phyloP scores from a whole-genome alignment of 495 filamentous ascomycete species.

The Podospora appendiculata region DNA sequence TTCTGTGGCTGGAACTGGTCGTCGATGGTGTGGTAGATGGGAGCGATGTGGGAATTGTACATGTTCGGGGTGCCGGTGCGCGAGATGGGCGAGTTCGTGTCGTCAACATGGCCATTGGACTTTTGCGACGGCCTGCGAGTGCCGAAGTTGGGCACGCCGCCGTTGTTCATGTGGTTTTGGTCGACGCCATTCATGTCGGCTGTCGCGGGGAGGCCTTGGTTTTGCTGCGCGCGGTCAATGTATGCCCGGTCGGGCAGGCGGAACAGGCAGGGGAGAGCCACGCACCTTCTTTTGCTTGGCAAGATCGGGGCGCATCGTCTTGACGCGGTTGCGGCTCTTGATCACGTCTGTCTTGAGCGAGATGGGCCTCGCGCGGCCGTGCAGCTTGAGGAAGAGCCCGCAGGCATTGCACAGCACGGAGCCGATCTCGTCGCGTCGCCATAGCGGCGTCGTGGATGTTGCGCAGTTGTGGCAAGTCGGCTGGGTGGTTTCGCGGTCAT shows the following conservation, averaged over 20 bases:
- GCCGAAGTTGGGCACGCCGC: slow-evolving; percentile 23
- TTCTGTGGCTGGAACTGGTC: slow-evolving; percentile 49
- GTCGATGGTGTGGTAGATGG: slow-evolving; percentile 63
- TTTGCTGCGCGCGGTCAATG: slow-evolving; percentile 3
- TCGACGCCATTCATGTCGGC: slow-evolving; percentile 54
- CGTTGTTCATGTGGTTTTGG: slow-evolving; percentile 28
- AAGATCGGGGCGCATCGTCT: slow-evolving; percentile 69
- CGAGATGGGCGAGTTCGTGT: slow-evolving; percentile 78
- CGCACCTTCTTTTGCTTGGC: slow-evolving; percentile 82
- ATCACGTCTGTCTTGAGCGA: slow-evolving; percentile 98
- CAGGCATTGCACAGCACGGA: slow-evolving; percentile 99
- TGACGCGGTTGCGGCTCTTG: slow-evolving; percentile 97
- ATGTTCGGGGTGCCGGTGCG: slow-evolving; percentile 76
- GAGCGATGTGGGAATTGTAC: slow-evolving; percentile 50
- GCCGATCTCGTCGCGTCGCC: slow-evolving; percentile 92
- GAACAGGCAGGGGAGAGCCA: slow-evolving; percentile 4
- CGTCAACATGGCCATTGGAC: slow-evolving; percentile 66
- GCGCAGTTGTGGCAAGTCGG: slow-evolving; percentile 96
- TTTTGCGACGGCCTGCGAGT: slow-evolving; percentile 63
- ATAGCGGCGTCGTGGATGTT: slow-evolving; percentile 92
- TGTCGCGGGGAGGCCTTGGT: slow-evolving; percentile 42
- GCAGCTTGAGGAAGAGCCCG: slow-evolving; percentile 93
- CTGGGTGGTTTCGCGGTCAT: slow-evolving; percentile 63
- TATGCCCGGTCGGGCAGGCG: neutral
- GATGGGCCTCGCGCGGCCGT: slow-evolving; percentile 86